These are phyloP conservation scores for Cyathus striatus DNA, from an alignment of 768 basidiomycete genomes.

Conservation along the genomic window DNA sequence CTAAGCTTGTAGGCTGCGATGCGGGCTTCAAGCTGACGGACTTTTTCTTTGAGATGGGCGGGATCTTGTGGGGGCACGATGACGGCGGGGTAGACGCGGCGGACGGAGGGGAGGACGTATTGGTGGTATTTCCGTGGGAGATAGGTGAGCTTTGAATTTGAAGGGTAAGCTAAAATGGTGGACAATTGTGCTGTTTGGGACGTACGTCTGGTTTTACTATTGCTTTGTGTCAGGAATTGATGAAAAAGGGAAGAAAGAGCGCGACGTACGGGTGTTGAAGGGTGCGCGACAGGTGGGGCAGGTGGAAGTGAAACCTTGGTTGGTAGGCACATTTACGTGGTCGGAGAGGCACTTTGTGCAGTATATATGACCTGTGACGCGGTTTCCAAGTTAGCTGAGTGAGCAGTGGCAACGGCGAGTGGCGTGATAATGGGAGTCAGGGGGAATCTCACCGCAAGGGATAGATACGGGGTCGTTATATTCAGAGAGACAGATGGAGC, in stretches of 20 bases:
- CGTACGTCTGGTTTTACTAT: slow-evolving; percentile 23
- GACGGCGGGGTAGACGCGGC: slow-evolving; percentile 48
- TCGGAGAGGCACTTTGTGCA: slow-evolving; percentile 52
- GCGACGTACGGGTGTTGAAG: slow-evolving; percentile 47
- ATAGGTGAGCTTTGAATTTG: slow-evolving; percentile 29
- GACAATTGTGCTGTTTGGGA: neutral
- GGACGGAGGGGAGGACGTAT: slow-evolving; percentile 38
- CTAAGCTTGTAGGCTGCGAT: slow-evolving; percentile 31
- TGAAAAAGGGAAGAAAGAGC: neutral
- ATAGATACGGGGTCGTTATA: slow-evolving; percentile 51
- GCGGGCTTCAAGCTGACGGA: slow-evolving; percentile 30
- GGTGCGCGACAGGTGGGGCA: slow-evolving; percentile 56
- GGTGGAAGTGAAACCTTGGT: slow-evolving; percentile 29
- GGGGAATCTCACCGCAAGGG: slow-evolving; percentile 52
- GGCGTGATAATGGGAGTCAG: neutral
- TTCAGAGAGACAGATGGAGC: slow-evolving; percentile 52
- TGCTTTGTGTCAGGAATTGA: slow-evolving; percentile 6
- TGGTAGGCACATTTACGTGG: slow-evolving; percentile 28
- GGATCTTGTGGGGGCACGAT: too few relatives aligned
- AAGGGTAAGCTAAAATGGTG: neutral
- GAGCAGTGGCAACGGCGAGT: neutral
- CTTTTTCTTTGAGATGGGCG: slow-evolving; percentile 21
- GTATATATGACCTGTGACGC: slow-evolving; percentile 60
- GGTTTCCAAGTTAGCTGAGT: slow-evolving; percentile 3
- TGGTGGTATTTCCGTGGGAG: slow-evolving; percentile 48